Evolutionary conservation across 257 asterid species (phyloP).

Genomic region (Sherardia arvensis): DNA sequence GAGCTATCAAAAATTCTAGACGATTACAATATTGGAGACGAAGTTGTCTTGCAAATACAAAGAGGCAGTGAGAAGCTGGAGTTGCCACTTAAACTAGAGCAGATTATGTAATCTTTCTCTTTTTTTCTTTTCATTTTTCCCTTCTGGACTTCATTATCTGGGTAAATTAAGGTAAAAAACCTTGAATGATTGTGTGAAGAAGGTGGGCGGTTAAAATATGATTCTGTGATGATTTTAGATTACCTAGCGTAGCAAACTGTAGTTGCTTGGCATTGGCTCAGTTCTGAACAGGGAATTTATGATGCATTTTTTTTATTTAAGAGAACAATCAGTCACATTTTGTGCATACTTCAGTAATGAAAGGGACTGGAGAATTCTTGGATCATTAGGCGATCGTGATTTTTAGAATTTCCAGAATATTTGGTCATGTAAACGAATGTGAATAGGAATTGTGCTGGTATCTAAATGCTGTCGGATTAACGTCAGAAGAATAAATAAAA

Average conservation of each 20-base stretch:
- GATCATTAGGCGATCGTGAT: conserved; percentile 27
- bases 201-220: not conserved
- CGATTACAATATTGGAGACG: conserved; percentile 63
- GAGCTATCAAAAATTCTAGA: conserved; percentile 61
- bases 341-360: conserved; percentile 14
- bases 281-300: not conserved
- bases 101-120: conserved; percentile 32
- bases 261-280: conserved; percentile 4
- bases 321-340: conserved; percentile 16
- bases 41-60: conserved; percentile 47
- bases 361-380: conserved; percentile 25
- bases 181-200: not conserved
- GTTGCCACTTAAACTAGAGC: conserved; percentile 60
- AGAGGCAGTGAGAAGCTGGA: conserved; percentile 59
- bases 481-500: conserved; percentile 7
- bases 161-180: not conserved
- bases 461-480: conserved; percentile 17
- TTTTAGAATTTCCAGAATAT: not conserved
- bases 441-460: conserved; percentile 22
- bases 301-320: not conserved
- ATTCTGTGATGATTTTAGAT: not conserved
- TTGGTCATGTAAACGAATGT: conserved; percentile 27
- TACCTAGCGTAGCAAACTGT: conserved; percentile 8
- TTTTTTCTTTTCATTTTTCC: not conserved
- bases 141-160: not conserved